Evolutionary conservation across 208 protist species (phyloP), one percentile per base, ranked within the genome.

Genomic region (Balamuthia mandrillaris): DNA sequence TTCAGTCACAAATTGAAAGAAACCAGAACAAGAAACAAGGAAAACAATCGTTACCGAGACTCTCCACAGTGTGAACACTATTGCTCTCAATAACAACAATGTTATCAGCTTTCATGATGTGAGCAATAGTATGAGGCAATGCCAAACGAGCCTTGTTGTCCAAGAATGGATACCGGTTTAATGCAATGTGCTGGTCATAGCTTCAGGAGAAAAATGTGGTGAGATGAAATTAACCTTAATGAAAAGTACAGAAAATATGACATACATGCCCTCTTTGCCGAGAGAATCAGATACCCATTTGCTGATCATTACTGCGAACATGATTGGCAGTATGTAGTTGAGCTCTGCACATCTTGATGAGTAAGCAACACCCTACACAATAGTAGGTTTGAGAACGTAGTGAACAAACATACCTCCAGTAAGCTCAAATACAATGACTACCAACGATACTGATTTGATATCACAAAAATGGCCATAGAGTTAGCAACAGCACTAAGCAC

Each of bases 371-470:
- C 24, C 10, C 33, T 6, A 21, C 24, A 63, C 33, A 21, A 63
- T 7, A 10, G 10, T n/a, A n/a, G n/a, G n/a, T 9, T 63, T 18
- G 24, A 63, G 56, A 63, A 21, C 10, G 56, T 18, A 44, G 61
- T 2, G 12, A 21, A 39, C 41, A 29, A 29, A 10, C 61, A 21
- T 47, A 72, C 44, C 56, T 39, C 68, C 68, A n/a, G 84, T 72
- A 24, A 87, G 21, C 70, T 87, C 84, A 61, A 70, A 56, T 0
- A 74, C 21, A 51, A 87, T 87, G 2, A 58, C 70, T 18, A 65
- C 61, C 27, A 89, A 63, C 39, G 86, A 87, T 29, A 89, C 61
- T 72, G 61, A 14, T 16, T 5, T 16, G 18, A 29, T 16, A 35
- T 60, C 52, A 60, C 31, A 18, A 10, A 10, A 52, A 52, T 52